phyloP scores from a whole-genome alignment of 2,329 filamentous ascomycete species.

The Cladosporium austrohemisphaericum region DNA sequence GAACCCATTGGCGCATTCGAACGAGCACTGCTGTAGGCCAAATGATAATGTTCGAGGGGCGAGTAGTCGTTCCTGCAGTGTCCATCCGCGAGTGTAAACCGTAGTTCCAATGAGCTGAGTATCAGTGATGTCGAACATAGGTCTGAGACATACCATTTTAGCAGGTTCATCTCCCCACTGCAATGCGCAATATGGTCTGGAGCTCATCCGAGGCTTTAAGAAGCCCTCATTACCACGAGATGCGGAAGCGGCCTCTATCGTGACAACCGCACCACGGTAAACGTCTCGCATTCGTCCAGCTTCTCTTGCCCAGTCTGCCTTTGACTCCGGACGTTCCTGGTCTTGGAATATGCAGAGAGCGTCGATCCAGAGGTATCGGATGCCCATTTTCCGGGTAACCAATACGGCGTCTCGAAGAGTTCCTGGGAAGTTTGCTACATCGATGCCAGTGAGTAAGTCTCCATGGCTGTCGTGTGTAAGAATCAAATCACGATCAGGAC shows the following conservation, averaged over 20 bases:
- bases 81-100: slow-evolving; percentile 17
- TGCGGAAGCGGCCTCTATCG: slow-evolving; percentile 15
- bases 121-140: slow-evolving; percentile 3
- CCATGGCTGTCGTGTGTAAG: not conserved
- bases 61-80: slow-evolving; percentile 17
- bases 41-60: slow-evolving; percentile 17
- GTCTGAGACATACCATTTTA: not conserved
- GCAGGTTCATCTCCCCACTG: not conserved
- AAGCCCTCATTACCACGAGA: slow-evolving; percentile 12
- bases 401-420: slow-evolving; percentile 6
- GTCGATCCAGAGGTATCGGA: slow-evolving; percentile 21
- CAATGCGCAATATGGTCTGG: slow-evolving; percentile 1
- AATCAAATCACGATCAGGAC: not conserved
- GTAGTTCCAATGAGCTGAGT: slow-evolving; percentile 12
- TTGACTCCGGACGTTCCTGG: slow-evolving; percentile 1
- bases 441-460: not conserved
- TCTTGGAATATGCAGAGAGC: slow-evolving; percentile 11
- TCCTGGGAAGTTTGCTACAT: not conserved
- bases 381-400: slow-evolving; percentile 14
- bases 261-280: slow-evolving; percentile 13
- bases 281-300: slow-evolving; percentile 1
- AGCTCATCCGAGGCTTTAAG: not conserved
- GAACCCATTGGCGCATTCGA: slow-evolving; percentile 16
- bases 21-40: slow-evolving; percentile 16
- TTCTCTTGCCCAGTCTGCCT: slow-evolving; percentile 11